A percentile compares a stretch with the other conserved stretches of the same genome.
Conservation (phyloP, 768 basidiomycete species). For the Cytidiella melzeri region DNA sequence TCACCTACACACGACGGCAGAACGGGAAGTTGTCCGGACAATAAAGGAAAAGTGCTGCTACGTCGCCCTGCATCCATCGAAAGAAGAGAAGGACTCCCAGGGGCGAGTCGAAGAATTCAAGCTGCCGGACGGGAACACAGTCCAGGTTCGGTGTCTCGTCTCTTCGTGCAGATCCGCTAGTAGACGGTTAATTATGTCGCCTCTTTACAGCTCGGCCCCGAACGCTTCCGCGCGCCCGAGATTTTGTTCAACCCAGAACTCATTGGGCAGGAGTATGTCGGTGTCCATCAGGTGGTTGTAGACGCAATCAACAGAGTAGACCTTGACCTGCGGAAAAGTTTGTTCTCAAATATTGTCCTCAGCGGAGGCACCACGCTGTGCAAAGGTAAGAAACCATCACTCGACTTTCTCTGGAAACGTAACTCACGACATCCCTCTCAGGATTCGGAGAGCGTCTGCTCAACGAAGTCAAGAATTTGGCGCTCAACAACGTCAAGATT, state of each 20-base stretch:
- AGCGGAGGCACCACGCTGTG: conserved; percentile 96
- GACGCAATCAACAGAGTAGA: conserved; percentile 97
- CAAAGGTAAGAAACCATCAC: conserved; percentile 53
- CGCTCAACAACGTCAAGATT: conserved; percentile 94
- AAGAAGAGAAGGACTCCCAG: conserved; percentile 88
- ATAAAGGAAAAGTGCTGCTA: conserved; percentile 99
- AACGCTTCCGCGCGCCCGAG: conserved; percentile 95
- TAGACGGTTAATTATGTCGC: conserved; percentile 9
- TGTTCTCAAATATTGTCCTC: conserved; percentile 95
- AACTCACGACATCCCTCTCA: conserved; percentile 1
- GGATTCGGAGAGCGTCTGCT: conserved; percentile 96
- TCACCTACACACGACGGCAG: conserved; percentile 93
- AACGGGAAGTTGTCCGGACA: conserved; percentile 92
- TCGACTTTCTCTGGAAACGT: conserved; percentile 4
- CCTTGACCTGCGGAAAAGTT: conserved; percentile 88
- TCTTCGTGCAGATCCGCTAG: background rate
- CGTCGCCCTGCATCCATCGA: conserved; percentile 83
- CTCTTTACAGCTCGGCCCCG: conserved; percentile 70
- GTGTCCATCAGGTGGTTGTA: conserved; percentile 97
- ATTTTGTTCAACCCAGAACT: conserved; percentile 97
- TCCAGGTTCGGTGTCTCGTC: conserved; percentile 50
- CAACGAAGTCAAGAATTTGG: conserved; percentile 94
- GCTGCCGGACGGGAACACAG: conserved; percentile 90
- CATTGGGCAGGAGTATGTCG: conserved; percentile 93
- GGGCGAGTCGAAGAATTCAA: conserved; percentile 83